A percentile compares a stretch with the other conserved stretches of the same genome.
Evolutionary conservation across 2,329 filamentous ascomycete species (phyloP).

Genomic region (Blastomyces percursus): DNA sequence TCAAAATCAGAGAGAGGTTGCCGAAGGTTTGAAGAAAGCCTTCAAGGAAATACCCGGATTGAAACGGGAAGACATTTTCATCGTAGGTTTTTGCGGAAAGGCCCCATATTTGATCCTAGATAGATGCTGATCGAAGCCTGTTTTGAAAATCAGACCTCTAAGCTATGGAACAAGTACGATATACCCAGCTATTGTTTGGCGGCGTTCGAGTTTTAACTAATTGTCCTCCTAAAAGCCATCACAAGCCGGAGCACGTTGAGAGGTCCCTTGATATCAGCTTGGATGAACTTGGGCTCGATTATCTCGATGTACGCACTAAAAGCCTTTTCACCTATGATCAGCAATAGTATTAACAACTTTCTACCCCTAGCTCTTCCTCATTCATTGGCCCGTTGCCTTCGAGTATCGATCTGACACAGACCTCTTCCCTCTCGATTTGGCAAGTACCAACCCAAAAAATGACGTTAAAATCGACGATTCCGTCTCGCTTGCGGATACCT

Average conservation of each 20-base stretch:
- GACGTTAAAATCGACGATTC: conserved; percentile 37
- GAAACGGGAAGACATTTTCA: conserved; percentile 33
- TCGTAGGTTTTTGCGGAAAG: conserved; percentile 20
- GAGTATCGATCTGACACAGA: conserved; percentile 24
- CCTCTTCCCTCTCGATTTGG: conserved; percentile 38
- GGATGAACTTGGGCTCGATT: conserved; percentile 19
- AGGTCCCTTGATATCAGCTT: conserved; percentile 15
- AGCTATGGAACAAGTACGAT: conserved; percentile 47
- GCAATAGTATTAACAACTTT: conserved; percentile 7
- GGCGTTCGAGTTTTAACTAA: background rate
- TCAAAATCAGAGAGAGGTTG: conserved; percentile 31
- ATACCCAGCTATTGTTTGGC: background rate
- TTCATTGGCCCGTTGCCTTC: conserved; percentile 39
- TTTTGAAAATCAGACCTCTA: conserved; percentile 38
- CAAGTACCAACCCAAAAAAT: conserved; percentile 17
- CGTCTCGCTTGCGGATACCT: conserved; percentile 33
- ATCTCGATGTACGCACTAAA: conserved; percentile 40
- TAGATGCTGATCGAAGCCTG: background rate
- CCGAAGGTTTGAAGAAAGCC: conserved; percentile 25
- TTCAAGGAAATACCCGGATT: conserved; percentile 30
- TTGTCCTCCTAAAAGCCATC: conserved; percentile 28
- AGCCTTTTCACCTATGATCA: background rate
- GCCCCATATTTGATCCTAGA: background rate
- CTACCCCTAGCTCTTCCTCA: conserved; percentile 26
- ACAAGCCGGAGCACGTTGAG: conserved; percentile 28